These are phyloP conservation scores for Thraustotheca clavata DNA, from an alignment of 352 stramenopile species.

Conservation along the genomic window DNA sequence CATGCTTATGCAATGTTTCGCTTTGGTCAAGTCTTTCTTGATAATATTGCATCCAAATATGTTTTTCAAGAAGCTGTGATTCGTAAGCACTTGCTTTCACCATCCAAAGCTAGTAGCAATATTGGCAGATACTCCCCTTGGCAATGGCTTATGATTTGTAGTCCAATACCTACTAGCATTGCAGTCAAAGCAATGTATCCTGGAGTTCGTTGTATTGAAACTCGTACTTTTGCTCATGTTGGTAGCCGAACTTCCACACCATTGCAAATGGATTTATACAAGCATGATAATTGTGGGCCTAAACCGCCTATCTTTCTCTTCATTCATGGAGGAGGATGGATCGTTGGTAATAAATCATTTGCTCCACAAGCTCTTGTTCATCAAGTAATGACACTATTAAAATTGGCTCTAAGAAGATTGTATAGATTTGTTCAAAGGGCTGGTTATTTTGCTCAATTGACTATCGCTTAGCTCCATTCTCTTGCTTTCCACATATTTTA, in stretches of 20 bases:
- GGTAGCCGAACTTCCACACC: conserved; percentile 45
- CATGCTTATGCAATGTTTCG: conserved; percentile 41
- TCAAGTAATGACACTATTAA: conserved; percentile 28
- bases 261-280: conserved; percentile 71
- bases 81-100: conserved; percentile 27
- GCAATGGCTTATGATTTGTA: conserved; percentile 48
- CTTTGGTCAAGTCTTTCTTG: conserved; percentile 34
- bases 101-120: conserved; percentile 21
- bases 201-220: conserved; percentile 41
- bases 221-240: conserved; percentile 54
- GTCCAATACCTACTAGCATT: conserved; percentile 47
- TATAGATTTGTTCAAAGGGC: conserved; percentile 28
- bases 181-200: conserved; percentile 41
- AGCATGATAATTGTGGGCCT: conserved; percentile 32
- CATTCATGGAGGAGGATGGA: conserved; percentile 70
- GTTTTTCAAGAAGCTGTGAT: conserved; percentile 36
- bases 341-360: conserved; percentile 43
- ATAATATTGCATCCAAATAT: conserved; percentile 39
- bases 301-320: conserved; percentile 71
- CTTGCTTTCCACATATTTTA: conserved; percentile 54
- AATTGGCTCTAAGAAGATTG: not conserved
- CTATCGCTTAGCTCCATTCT: conserved; percentile 61
- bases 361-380: conserved; percentile 52
- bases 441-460: conserved; percentile 74
- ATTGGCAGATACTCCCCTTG: conserved; percentile 41